Evolutionary conservation across 1,284 basidiomycete genomes (phyloP), one percentile per base, ranked within the genome.

Genomic region (Mycena sp.): DNA sequence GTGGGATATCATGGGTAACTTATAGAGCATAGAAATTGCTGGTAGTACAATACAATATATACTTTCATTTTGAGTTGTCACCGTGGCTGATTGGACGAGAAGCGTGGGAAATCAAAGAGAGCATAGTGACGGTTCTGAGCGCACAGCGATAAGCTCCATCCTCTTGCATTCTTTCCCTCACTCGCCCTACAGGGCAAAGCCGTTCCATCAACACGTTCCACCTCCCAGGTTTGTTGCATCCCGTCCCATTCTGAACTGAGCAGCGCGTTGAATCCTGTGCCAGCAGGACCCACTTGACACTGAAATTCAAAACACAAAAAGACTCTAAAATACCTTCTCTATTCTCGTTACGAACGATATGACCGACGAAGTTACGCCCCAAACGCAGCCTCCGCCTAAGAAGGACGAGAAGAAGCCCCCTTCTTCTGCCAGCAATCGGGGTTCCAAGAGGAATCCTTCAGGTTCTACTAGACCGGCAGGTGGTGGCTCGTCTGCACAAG

Each of bases 111-210:
- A 51, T 37, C 26, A 32, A 54, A 26, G 53, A 51, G 26, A 26
- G 32, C 44, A 44, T 28, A 63, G 43, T 58, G 44, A 55, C 60
- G 56, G 26, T 49, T 25, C 37, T 25, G 25, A 35, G 48, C 11
- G 4, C 16, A 21, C 29, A 45, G 19, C 77, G 76, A 78, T 77
- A 80, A 77, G 70, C 76, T 74, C 73, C 73, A 65, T 30, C 45
- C 53, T 58, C 71, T 76, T 74, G 78, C 82, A 80, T 79, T 84
- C 83, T 74, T 83, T 84, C 81, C 87, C n/a, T 82, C 90, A 93
- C 90, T 87, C 81, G 91, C 91, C 90, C 91, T 81, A 83, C 90
- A 91, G 90, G 91, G 91, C 91, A 93, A 88, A 88, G 81, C 84
- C 61, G 55, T 80, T 60, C 76, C 73, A 78, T 72, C 79, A 78